These are phyloP conservation scores for Pseudoneurospora amorphoporcata DNA, from an alignment of 495 filamentous ascomycete species.

Conservation along the genomic window DNA sequence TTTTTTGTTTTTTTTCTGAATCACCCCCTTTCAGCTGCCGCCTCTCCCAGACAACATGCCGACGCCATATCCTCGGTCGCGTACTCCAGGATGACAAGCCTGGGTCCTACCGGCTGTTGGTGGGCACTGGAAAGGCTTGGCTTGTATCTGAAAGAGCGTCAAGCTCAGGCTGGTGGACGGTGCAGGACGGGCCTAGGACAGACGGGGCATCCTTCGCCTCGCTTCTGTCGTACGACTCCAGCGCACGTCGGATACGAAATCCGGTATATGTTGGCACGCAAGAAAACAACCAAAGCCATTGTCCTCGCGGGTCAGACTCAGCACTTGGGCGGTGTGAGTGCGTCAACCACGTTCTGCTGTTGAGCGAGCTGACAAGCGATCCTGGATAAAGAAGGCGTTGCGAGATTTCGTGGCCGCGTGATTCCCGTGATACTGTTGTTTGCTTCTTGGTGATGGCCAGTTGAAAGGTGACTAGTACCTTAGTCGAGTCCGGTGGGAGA, in stretches of 20 bases:
- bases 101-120: no score
- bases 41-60: no score
- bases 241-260: background rate
- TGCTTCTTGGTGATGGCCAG: background rate
- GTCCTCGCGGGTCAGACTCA: background rate
- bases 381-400: background rate
- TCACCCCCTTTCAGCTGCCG: no score
- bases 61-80: no score
- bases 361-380: background rate
- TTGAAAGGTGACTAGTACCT: background rate
- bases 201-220: background rate
- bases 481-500: background rate
- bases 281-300: background rate
- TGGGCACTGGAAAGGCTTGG: no score
- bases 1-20: no score
- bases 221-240: background rate
- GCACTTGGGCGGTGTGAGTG: background rate
- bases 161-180: no score
- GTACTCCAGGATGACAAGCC: no score
- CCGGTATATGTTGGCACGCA: background rate
- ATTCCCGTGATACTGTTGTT: background rate
- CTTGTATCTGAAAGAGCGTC: no score
- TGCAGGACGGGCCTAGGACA: no score
- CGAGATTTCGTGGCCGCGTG: background rate
- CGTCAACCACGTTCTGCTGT: background rate